Base-by-base conservation (phyloP, 495 filamentous ascomycete species). In the Viridothelium virens region DNA sequence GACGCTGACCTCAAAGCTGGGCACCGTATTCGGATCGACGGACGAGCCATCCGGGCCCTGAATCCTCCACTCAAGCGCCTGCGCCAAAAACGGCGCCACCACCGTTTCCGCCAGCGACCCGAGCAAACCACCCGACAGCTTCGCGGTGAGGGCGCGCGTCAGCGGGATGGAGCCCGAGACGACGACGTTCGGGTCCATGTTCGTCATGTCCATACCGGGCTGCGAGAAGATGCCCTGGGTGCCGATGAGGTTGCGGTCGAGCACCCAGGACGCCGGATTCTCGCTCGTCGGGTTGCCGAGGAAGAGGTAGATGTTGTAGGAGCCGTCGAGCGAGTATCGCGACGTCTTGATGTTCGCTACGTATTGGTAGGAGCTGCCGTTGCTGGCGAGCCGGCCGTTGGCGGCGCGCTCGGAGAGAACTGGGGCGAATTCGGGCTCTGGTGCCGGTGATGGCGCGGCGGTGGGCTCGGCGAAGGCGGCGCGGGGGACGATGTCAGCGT, bases 291-390 rank as follows among this genome's bases (percentile, higher is more conserved):
- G 71, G 1, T 50, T 33, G 53, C 66, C 66, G 66, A 70, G 36
- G 70, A 73, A 72, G 50, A 73, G 56, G 68, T 44, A 71, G 65
- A 73, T 68, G 63, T 65, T 66, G 69, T 69, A 71, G 37, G 69
- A 69, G 59, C 71, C 71, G 67, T 66, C 65, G 44, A 73, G 70
- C 11, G 70, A 67, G 66, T 70, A 72, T 61, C 70, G 71, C 2
- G 65, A 39, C n/a, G 69, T 67, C n/a, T 67, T 50, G 66, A 73
- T 71, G 67, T 73, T 73, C 53, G 71, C 71, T 56, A 69, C 69
- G 67, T 73, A 73, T 39, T 73, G 69, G 67, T 62, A 72, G 25
- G 67, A 62, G 48, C 56, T 64, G 66, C 70, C 70, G 63, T 72
- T 72, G 3, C 25, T 34, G n/a, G 68, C 70, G 14, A 33, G 14